These are phyloP conservation scores for Colletotrichum endophyticum DNA, from an alignment of 2,329 filamentous ascomycete species.

Conservation along the genomic window DNA sequence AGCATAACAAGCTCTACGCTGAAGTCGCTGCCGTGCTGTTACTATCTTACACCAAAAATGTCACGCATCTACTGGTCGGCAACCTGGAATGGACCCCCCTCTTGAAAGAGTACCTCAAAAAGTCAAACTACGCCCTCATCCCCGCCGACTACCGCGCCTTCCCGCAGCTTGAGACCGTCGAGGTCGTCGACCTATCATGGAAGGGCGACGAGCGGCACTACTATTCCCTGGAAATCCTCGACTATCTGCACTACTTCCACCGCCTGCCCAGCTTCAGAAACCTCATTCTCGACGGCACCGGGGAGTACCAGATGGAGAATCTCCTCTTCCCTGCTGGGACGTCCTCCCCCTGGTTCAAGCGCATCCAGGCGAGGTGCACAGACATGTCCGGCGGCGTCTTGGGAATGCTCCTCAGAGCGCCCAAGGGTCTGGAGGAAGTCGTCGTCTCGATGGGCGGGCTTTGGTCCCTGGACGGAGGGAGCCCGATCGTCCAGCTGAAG, in stretches of 20 bases:
- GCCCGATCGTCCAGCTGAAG: not conserved
- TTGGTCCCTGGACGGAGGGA: not conserved
- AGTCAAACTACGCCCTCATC: slow-evolving; percentile 2
- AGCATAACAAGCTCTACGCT: not conserved
- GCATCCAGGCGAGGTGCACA: slow-evolving; percentile 2
- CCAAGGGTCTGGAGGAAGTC: slow-evolving; percentile 2
- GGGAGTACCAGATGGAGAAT: not conserved
- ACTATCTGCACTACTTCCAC: slow-evolving; percentile 11
- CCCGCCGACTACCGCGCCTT: not conserved
- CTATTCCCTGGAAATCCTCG: not conserved
- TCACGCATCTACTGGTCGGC: not conserved
- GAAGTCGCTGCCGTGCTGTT: not conserved
- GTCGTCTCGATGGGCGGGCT: not conserved
- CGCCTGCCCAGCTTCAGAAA: slow-evolving; percentile 1
- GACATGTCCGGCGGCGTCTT: not conserved
- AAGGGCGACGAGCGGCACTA: not conserved
- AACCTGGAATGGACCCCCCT: not conserved
- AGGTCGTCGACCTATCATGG: not conserved
- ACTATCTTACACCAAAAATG: not conserved
- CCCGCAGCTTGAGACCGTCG: not conserved
- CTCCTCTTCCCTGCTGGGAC: not conserved
- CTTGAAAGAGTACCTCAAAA: not conserved
- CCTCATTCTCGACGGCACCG: slow-evolving; percentile 9
- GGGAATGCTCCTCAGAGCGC: slow-evolving; percentile 15
- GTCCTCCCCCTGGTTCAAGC: not conserved